Percentiles rank a stretch among this genome's conserved stretches.
phyloP scores from a whole-genome alignment of 805 yeast species.

The Geotrichum ghanense region DNA sequence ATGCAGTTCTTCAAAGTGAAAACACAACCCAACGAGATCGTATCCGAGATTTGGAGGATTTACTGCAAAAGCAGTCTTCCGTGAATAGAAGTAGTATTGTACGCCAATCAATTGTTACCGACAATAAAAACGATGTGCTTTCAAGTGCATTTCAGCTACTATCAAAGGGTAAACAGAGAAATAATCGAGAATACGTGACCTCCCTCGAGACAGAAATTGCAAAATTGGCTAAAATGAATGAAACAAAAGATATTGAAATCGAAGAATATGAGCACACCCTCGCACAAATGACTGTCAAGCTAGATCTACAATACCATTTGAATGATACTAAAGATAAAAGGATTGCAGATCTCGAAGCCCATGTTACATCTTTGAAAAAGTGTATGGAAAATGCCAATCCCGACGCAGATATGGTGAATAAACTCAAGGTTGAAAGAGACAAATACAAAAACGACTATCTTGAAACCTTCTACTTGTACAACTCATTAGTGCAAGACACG shows the following conservation, averaged over 20 bases:
- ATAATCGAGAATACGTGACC: background rate
- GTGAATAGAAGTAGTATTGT: background rate
- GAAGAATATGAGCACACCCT: background rate
- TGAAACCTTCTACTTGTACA: background rate
- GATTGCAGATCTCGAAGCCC: constrained; percentile 66
- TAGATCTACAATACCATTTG: background rate
- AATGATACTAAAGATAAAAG: constrained; percentile 46
- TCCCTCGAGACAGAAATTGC: background rate
- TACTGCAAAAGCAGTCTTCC: background rate
- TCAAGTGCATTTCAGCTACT: background rate
- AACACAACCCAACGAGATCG: background rate
- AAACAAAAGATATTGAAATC: background rate
- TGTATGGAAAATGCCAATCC: constrained; percentile 34
- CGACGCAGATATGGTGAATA: background rate
- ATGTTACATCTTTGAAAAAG: constrained; percentile 49
- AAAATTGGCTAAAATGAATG: background rate
- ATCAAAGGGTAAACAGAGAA: background rate
- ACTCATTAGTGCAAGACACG: background rate
- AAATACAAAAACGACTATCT: constrained; percentile 1
- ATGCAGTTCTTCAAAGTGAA: constrained; percentile 1
- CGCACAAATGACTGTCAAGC: background rate
- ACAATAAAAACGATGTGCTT: background rate
- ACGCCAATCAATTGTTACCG: background rate
- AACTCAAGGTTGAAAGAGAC: background rate
- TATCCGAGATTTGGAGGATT: background rate